These are phyloP conservation scores for Coemansia aciculifera DNA, from an alignment of 192 early-diverging fungal species.

Conservation along the genomic window DNA sequence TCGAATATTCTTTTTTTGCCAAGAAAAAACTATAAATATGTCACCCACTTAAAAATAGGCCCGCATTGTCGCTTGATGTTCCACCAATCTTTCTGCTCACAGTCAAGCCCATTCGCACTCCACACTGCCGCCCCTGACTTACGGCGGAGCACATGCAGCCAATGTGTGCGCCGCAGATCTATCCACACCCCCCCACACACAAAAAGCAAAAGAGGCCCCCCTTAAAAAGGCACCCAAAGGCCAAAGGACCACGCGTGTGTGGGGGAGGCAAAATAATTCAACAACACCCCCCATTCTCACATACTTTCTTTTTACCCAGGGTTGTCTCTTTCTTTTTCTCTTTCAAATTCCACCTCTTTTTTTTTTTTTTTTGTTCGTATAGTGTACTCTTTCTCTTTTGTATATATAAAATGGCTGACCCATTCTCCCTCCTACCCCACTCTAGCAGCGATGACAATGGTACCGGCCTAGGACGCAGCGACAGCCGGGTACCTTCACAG, in stretches of 20 bases:
- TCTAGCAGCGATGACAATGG: background rate
- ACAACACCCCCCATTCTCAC: too few relatives aligned
- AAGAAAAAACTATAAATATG: background rate
- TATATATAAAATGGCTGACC: constrained; percentile 3
- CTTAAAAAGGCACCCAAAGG: too few relatives aligned
- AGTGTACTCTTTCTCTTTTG: background rate
- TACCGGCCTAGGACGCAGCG: background rate
- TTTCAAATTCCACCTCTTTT: background rate
- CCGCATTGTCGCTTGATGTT: background rate
- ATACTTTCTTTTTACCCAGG: too few relatives aligned
- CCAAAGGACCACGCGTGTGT: too few relatives aligned
- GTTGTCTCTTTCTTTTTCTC: background rate
- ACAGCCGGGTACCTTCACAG: background rate
- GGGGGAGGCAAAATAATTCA: too few relatives aligned
- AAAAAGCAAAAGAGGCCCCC: background rate
- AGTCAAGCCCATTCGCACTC: background rate
- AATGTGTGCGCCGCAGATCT: background rate
- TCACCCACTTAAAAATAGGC: background rate
- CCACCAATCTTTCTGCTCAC: background rate
- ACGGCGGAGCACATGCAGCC: background rate
- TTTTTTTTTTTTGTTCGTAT: background rate
- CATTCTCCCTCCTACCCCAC: background rate
- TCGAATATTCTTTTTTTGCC: background rate
- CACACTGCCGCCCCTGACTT: background rate
- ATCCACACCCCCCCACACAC: background rate